Conservation (phyloP, 495 filamentous ascomycete genomes). For the Penicillium antarcticum region DNA sequence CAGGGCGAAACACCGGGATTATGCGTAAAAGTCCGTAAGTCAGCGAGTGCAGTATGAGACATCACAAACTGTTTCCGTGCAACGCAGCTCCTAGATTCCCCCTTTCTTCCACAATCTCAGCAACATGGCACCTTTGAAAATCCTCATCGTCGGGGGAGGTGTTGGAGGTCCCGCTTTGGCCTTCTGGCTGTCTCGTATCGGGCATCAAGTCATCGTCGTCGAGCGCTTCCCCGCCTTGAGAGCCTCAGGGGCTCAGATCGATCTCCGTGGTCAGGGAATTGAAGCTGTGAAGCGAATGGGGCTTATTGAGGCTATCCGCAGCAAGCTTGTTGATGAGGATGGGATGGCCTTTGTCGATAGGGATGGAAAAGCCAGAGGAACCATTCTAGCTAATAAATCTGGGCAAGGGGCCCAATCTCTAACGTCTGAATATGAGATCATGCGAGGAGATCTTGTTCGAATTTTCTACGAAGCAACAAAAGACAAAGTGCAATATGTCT, state of each 20-base stretch:
- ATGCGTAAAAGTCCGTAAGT: no score
- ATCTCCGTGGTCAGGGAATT: conserved; percentile 37
- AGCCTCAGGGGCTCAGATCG: conserved; percentile 36
- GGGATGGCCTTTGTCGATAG: conserved; percentile 35
- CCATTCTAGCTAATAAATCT: conserved; percentile 29
- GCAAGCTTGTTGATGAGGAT: conserved; percentile 29
- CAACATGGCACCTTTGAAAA: conserved; percentile 18
- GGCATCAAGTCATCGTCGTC: conserved; percentile 37
- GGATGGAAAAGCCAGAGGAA: conserved; percentile 17
- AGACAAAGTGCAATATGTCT: conserved; percentile 34
- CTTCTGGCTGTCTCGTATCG: conserved; percentile 31
- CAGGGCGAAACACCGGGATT: no score
- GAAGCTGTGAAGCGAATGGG: conserved; percentile 40
- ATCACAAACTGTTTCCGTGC: no score
- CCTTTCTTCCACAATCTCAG: not conserved
- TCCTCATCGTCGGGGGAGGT: conserved; percentile 45
- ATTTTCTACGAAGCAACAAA: conserved; percentile 37
- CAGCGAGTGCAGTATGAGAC: no score
- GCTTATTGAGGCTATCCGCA: conserved; percentile 27
- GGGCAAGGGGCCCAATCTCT: conserved; percentile 30
- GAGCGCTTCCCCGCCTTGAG: conserved; percentile 37
- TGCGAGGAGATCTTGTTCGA: conserved; percentile 40
- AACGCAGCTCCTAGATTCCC: not conserved
- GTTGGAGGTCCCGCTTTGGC: conserved; percentile 32
- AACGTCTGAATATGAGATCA: conserved; percentile 46